Base-by-base conservation (phyloP, 2,329 filamentous ascomycete species). In the Capronia americana region DNA sequence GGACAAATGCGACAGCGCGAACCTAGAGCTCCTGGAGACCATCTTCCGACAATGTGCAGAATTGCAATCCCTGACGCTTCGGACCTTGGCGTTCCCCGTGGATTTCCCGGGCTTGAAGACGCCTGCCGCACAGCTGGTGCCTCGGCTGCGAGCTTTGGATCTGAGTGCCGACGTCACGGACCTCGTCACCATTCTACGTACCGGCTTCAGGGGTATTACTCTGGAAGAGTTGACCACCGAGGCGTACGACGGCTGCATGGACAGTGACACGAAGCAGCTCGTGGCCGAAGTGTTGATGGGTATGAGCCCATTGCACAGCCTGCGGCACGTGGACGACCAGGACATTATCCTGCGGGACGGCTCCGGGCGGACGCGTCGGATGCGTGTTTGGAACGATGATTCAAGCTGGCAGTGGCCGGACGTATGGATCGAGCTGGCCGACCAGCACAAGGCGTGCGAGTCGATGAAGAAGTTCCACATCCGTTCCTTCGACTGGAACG, bases 401-500 rank as follows among this genome's bases (percentile, higher is more conserved):
- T 28, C 24, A 7, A 28, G 17, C 28, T 55, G 53, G 53, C 3
- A 12, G 4, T 55, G 53, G 53, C 53, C 53, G 24, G 53, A n/a
- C 1, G 17, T 55, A 30, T 55, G 53, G 53, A 28, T 20, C 7
- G 53, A 55, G 24, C 53, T 55, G n/a, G 53, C 53, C 7, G 28
- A 24, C n/a, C 24, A 20, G 28, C n/a, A 55, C 53, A 28, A 17
- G 24, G 53, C 24, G 17, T 28, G 28, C n/a, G n/a, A 55, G 12
- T 32, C 53, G 8, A 55, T 55, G 26, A 55, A 55, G 53, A 30
- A 30, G 28, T 55, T 55, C 17, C 28, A 17, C 24, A 34, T 55
- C 17, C 53, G 53, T 17, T 55, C 28, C 28, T 20, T n/a, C 53
- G 53, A 55, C 53, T 55, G 53, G 53, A 55, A 55, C 17, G 53